Conservation (phyloP, 768 basidiomycete species). For the Leccinellum luteum region DNA sequence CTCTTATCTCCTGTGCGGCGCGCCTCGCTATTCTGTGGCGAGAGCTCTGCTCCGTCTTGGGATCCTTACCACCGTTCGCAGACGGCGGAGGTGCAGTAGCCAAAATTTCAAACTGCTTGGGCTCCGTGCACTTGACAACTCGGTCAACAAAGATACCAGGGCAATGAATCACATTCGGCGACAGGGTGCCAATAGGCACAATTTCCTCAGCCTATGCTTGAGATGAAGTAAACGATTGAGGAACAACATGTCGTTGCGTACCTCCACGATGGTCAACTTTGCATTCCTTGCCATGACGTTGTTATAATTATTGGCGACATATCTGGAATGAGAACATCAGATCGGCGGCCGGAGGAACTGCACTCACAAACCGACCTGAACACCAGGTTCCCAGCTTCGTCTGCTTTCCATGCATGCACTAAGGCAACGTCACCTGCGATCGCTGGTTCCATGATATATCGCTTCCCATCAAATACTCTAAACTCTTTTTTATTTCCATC, state of each 20-base stretch:
- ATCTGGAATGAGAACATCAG: slow-evolving; percentile 41
- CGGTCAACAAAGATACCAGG: slow-evolving; percentile 85
- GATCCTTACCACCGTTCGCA: slow-evolving; percentile 36
- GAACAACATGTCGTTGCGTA: slow-evolving; percentile 22
- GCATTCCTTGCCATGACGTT: slow-evolving; percentile 85
- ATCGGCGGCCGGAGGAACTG: neutral
- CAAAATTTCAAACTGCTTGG: slow-evolving; percentile 72
- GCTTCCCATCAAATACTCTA: slow-evolving; percentile 70
- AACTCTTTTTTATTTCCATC: slow-evolving; percentile 75
- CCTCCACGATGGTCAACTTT: slow-evolving; percentile 87
- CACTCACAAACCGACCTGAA: slow-evolving; percentile 60
- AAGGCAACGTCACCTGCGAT: slow-evolving; percentile 75
- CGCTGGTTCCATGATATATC: slow-evolving; percentile 79
- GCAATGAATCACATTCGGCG: slow-evolving; percentile 78
- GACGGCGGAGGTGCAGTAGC: slow-evolving; percentile 54
- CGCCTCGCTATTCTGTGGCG: slow-evolving; percentile 78
- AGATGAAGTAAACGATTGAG: slow-evolving; percentile 1
- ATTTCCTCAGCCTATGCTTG: slow-evolving; percentile 82
- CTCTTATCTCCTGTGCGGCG: slow-evolving; percentile 82
- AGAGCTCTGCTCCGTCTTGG: slow-evolving; percentile 52
- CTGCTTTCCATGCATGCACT: slow-evolving; percentile 87
- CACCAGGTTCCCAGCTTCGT: slow-evolving; percentile 83
- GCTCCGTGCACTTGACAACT: slow-evolving; percentile 69
- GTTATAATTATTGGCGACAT: slow-evolving; percentile 77
- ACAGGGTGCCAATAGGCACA: slow-evolving; percentile 76